phyloP scores from a whole-genome alignment of 2,329 filamentous ascomycete genomes.

The Karstenula rhodostoma region DNA sequence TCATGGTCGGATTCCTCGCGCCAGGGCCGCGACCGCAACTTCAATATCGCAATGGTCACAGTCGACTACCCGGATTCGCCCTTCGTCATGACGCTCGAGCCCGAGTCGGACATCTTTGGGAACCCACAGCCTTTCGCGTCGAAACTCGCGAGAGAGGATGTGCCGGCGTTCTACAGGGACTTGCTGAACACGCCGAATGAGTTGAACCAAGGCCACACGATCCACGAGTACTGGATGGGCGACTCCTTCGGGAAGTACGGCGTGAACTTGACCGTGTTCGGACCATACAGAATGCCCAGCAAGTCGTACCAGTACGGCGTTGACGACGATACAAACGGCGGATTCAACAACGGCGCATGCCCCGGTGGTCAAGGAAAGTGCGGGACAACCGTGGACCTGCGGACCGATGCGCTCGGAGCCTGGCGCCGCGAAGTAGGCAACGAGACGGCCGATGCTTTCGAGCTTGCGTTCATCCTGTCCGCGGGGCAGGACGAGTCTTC shows the following conservation, averaged over 20 bases:
- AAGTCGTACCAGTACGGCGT: constrained; percentile 61
- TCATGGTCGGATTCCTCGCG: constrained; percentile 57
- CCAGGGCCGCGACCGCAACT: constrained; percentile 60
- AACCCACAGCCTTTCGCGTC: constrained; percentile 59
- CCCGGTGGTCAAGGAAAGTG: constrained; percentile 53
- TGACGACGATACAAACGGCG: constrained; percentile 48
- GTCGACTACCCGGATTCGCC: constrained; percentile 61
- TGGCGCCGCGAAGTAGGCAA: constrained; percentile 63
- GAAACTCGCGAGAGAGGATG: constrained; percentile 54
- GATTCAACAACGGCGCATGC: constrained; percentile 60
- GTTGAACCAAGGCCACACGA: constrained; percentile 60
- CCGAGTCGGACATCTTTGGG: constrained; percentile 59
- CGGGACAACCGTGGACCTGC: constrained; percentile 53
- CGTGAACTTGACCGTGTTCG: constrained; percentile 62
- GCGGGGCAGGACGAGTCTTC: constrained; percentile 64
- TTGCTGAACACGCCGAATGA: constrained; percentile 60
- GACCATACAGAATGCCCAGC: constrained; percentile 59
- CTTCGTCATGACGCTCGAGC: constrained; percentile 58
- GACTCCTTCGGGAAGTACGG: constrained; percentile 62
- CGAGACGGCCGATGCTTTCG: constrained; percentile 56
- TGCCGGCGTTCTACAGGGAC: constrained; percentile 61
- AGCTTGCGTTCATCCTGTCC: constrained; percentile 63
- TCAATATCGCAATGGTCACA: constrained; percentile 64
- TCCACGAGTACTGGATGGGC: constrained; percentile 67
- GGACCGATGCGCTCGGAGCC: constrained; percentile 58